phyloP scores from a whole-genome alignment of 2,329 filamentous ascomycete genomes.

The Pseudogymnoascus sp. region DNA sequence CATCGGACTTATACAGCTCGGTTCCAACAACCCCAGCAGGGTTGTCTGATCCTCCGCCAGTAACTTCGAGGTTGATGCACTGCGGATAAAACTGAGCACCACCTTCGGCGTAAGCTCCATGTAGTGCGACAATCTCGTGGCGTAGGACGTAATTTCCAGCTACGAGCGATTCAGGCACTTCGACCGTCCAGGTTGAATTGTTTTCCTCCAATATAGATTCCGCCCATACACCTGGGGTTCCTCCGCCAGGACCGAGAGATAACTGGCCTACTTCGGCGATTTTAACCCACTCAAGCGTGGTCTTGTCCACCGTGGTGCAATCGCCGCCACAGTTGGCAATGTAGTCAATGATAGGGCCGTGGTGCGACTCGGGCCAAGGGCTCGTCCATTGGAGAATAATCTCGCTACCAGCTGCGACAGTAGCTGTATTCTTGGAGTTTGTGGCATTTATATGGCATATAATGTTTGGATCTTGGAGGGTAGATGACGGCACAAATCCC shows the following conservation, averaged over 20 bases:
- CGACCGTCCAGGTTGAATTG: slow-evolving; percentile 45
- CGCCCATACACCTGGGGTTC: slow-evolving; percentile 34
- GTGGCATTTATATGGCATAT: slow-evolving; percentile 54
- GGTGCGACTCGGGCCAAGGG: slow-evolving; percentile 57
- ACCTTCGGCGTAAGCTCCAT: slow-evolving; percentile 29
- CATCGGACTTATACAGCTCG: slow-evolving; percentile 34
- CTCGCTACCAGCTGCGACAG: slow-evolving; percentile 51
- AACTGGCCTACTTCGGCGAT: slow-evolving; percentile 32
- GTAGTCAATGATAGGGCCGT: slow-evolving; percentile 31
- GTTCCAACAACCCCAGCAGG: slow-evolving; percentile 31
- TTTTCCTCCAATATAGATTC: slow-evolving; percentile 41
- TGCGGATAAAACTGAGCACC: slow-evolving; percentile 28
- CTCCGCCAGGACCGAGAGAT: slow-evolving; percentile 27
- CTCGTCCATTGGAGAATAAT: slow-evolving; percentile 58
- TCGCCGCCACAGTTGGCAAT: slow-evolving; percentile 31
- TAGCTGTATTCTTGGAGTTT: slow-evolving; percentile 42
- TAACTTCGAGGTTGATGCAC: slow-evolving; percentile 18
- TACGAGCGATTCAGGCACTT: slow-evolving; percentile 36
- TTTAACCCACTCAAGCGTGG: slow-evolving; percentile 33
- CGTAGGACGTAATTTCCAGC: slow-evolving; percentile 18
- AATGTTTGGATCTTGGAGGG: slow-evolving; percentile 44
- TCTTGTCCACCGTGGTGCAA: slow-evolving; percentile 35
- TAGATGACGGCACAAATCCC: slow-evolving; percentile 42
- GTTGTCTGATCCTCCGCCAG: slow-evolving; percentile 14
- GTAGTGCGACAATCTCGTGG: slow-evolving; percentile 20